These are phyloP conservation scores for Xylogone sp. DNA, from an alignment of 2,329 filamentous ascomycete species.

Conservation along the genomic window DNA sequence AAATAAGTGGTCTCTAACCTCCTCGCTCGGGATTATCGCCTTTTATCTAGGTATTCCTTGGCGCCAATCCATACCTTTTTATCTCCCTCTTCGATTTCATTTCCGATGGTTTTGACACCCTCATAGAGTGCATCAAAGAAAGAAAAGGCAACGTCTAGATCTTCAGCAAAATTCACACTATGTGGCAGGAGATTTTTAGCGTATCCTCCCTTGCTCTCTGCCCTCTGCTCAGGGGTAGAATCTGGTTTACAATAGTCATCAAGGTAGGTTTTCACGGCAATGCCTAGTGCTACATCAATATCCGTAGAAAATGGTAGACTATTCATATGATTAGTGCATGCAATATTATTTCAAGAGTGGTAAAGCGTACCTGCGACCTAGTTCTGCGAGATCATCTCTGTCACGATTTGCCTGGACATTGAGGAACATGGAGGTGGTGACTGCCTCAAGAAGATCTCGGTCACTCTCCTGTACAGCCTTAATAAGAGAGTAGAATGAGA, in stretches of 20 bases:
- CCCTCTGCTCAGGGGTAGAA: constrained; percentile 46
- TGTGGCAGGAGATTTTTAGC: constrained; percentile 50
- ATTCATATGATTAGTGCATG: background rate
- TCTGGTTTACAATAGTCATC: constrained; percentile 62
- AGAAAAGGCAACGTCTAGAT: constrained; percentile 52
- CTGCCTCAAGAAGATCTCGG: constrained; percentile 79
- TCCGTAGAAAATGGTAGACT: constrained; percentile 66
- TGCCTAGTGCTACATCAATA: constrained; percentile 71
- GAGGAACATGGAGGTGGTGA: constrained; percentile 76
- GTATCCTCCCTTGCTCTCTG: constrained; percentile 45
- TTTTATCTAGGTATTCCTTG: constrained; percentile 42
- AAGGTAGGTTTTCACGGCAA: constrained; percentile 76
- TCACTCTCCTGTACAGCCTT: constrained; percentile 74
- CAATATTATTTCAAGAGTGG: background rate
- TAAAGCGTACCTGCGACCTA: constrained; percentile 67
- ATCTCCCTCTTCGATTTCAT: constrained; percentile 43
- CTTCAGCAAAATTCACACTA: constrained; percentile 54
- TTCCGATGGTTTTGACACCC: constrained; percentile 51
- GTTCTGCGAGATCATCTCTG: constrained; percentile 51
- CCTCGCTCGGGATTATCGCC: constrained; percentile 13
- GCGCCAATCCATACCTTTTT: constrained; percentile 53
- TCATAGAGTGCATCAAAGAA: constrained; percentile 56
- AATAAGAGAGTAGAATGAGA: constrained; percentile 82
- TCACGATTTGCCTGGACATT: constrained; percentile 75
- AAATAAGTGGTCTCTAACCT: background rate